A percentile compares a stretch with the other conserved stretches of the same genome.
Evolutionary conservation across 2,329 filamentous ascomycete genomes (phyloP).

Genomic region (Hypomyces rosellus): DNA sequence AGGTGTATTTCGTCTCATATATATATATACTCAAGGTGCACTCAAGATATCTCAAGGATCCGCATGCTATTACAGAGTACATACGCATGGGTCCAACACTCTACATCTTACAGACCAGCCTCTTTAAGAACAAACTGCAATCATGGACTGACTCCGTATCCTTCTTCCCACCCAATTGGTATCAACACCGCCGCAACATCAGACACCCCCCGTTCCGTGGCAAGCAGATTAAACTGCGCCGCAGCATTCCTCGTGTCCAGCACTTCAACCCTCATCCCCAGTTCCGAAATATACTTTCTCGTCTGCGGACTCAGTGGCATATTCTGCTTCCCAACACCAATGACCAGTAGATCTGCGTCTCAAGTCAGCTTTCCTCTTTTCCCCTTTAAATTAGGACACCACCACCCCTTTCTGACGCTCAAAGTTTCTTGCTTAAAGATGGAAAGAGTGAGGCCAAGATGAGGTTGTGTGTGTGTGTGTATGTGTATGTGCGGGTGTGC

Average conservation of each 20-base stretch:
- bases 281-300: conserved; percentile 60
- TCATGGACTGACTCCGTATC: conserved; percentile 17
- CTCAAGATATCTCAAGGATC: too few species aligned
- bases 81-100: background rate
- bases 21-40: too few species aligned
- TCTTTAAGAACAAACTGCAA: background rate
- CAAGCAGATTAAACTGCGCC: conserved; percentile 88
- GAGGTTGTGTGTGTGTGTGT: too few species aligned
- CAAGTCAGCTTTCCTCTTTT: background rate
- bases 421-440: background rate
- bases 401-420: background rate
- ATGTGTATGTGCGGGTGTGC: background rate
- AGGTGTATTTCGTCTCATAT: too few species aligned
- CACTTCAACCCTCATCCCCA: conserved; percentile 83
- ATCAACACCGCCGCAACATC: conserved; percentile 84
- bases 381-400: background rate
- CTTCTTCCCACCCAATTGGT: conserved; percentile 75
- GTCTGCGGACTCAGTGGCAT: conserved; percentile 71
- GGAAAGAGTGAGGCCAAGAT: too few species aligned
- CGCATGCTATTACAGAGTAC: background rate
- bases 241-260: conserved; percentile 91
- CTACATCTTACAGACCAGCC: background rate
- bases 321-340: conserved; percentile 77
- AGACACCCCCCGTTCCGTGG: conserved; percentile 82
- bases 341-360: conserved; percentile 69